Percentiles rank a stretch among this genome's conserved stretches.
Evolutionary conservation across 202 grass and related monocot species (phyloP).

Genomic region (Digitaria exilis): DNA sequence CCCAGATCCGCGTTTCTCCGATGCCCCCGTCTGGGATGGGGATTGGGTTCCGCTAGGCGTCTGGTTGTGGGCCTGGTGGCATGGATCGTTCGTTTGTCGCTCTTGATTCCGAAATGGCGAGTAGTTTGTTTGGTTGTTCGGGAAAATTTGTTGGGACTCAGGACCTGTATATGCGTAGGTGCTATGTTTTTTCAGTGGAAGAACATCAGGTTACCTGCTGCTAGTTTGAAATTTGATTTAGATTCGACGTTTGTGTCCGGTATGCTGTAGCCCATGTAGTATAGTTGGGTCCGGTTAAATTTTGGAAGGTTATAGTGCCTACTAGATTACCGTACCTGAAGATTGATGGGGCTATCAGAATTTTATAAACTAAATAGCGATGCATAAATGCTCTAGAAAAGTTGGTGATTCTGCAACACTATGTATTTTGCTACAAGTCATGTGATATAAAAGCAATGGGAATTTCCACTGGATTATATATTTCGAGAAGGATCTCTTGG

Average conservation of each 20-base stretch:
- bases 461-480: neutral
- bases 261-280: neutral
- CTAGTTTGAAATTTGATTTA: neutral
- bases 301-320: neutral
- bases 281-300: neutral
- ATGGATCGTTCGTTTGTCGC: neutral
- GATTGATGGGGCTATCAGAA: neutral
- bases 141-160: neutral
- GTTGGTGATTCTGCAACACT: neutral
- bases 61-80: neutral
- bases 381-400: neutral
- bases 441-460: neutral
- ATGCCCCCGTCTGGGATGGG: neutral
- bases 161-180: neutral
- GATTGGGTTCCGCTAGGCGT: neutral
- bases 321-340: neutral
- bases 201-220: neutral
- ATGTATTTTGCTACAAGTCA: neutral
- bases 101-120: neutral
- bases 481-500: neutral
- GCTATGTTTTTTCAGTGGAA: neutral
- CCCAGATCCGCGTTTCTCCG: constrained; percentile 27
- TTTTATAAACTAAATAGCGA: neutral
- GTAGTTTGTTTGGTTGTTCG: neutral
- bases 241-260: neutral